Percentiles rank a stretch among this genome's conserved stretches.
Conservation (phyloP, 345 rosid genomes). For the Erodium maritimum region DNA sequence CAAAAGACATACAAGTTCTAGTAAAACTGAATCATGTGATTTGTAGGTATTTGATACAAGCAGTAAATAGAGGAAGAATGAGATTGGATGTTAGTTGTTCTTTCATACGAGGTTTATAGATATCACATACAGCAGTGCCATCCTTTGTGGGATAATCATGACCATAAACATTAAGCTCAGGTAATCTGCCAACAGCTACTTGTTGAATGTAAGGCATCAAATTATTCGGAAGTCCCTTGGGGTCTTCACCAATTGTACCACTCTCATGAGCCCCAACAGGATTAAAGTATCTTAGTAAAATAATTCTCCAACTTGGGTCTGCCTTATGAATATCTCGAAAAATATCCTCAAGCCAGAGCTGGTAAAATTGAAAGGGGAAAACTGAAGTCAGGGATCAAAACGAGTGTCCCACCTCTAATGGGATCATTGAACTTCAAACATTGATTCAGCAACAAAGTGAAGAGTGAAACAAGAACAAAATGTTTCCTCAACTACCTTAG, state of each 20-base stretch:
- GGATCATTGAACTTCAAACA: too few relatives aligned
- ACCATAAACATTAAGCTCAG: constrained; percentile 85
- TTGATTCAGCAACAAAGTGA: too few relatives aligned
- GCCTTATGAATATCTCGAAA: constrained; percentile 75
- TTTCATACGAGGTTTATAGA: neutral
- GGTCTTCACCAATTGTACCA: too few relatives aligned
- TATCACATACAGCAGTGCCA: constrained; percentile 63
- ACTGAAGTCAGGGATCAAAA: too few relatives aligned
- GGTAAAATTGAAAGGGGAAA: constrained; percentile 1
- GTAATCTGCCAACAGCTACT: constrained; percentile 84
- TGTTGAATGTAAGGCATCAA: constrained; percentile 96
- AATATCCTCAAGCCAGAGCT: constrained; percentile 91
- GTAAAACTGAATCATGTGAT: too few relatives aligned
- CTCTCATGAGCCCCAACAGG: too few relatives aligned
- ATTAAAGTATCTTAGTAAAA: constrained; percentile 82
- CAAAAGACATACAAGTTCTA: too few relatives aligned
- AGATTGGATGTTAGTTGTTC: too few relatives aligned
- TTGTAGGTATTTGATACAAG: too few relatives aligned
- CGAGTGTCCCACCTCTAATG: too few relatives aligned
- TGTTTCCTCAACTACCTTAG: constrained; percentile 91
- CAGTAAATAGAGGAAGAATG: too few relatives aligned
- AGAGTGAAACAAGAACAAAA: neutral
- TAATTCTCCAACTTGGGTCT: constrained; percentile 75
- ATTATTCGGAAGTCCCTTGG: constrained; percentile 83
- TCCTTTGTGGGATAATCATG: constrained; percentile 83